Evolutionary conservation across 208 protist genomes (phyloP).

Genomic region (Acanthamoeba royreba): DNA sequence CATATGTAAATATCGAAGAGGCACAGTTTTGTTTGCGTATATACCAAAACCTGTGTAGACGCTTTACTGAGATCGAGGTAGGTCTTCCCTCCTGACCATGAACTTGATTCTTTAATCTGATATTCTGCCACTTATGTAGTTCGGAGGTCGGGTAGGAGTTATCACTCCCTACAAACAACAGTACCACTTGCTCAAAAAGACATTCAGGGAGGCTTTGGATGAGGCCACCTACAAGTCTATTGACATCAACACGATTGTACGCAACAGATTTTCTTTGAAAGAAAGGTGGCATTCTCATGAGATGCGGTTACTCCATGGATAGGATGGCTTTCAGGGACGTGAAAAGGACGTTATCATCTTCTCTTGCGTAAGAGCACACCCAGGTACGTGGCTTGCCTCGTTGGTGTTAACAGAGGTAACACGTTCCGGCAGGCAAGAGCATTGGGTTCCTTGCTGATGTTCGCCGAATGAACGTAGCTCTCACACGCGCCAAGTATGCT

Average conservation of each 20-base stretch:
- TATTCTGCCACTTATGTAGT: no score
- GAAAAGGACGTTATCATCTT: conserved; percentile 84
- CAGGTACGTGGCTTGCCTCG: no score
- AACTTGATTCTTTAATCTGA: no score
- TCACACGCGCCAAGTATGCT: conserved; percentile 73
- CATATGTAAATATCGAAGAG: neutral
- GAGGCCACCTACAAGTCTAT: neutral
- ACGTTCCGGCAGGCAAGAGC: neutral
- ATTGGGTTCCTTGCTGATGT: conserved; percentile 81
- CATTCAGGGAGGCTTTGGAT: conserved; percentile 7
- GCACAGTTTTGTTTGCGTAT: conserved; percentile 36
- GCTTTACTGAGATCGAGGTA: conserved; percentile 36
- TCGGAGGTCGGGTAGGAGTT: conserved; percentile 65
- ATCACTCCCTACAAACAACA: conserved; percentile 79
- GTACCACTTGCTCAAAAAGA: neutral
- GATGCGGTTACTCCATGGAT: neutral
- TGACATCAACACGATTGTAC: conserved; percentile 71
- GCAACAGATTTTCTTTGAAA: neutral
- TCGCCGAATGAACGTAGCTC: conserved; percentile 80
- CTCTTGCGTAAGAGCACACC: conserved; percentile 72
- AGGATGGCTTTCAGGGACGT: conserved; percentile 79
- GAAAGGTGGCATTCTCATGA: no score
- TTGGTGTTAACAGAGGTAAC: no score
- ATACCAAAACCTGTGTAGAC: conserved; percentile 12
- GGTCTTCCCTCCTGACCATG: neutral